Evolutionary conservation across 768 basidiomycete species (phyloP), one percentile per base, ranked within the genome.

Genomic region (Collybia mongolica): DNA sequence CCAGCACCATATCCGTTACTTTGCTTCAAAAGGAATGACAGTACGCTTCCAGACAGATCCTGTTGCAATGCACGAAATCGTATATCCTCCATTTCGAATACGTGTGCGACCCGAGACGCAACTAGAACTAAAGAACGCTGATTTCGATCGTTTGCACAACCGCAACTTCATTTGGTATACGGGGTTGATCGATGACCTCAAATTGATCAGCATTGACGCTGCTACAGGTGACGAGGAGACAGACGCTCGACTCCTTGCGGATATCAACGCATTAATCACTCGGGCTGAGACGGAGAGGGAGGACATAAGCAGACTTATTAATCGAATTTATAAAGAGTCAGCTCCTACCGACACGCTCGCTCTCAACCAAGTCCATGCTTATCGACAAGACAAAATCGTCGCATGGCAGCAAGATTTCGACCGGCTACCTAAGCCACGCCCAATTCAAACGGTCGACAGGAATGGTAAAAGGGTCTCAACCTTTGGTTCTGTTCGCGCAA

Each of bases 361-460:
- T 32, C 77, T 95, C 44, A 98, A 94, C 54, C 82, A 82, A 57
- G 88, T 94, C 5, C 84, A 94, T 42, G 84, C 89, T 1, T 85
- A 84, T 52, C 79, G 94, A 40, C 96, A 98, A 70, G 93, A 96
- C 59, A 88, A 88, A 64, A 92, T 96, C 41, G 92, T 96, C 14
- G 90, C 89, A n/a, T 98, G 95, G 91, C 94, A 99, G 66, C 82
- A 82, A 54, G 93, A 98, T 62, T 93, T 96, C 57, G 89, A 93
- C 58, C 82, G 84, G 45, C 75, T 98, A 23, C 87, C 88, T 6
- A 90, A 88, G 60, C 85, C 78, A 48, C 86, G 82, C 58, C 73
- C 76, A 59, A 65, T 67, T 54, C 74, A 77, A 63, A 59, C 67
- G 1, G 54, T 68, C 11, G 85, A 83, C 49, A 79, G 75, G 56